Percentiles rank a stretch among this genome's conserved stretches.
phyloP scores from a whole-genome alignment of 805 yeast genomes.

The Geotrichum ghanense region DNA sequence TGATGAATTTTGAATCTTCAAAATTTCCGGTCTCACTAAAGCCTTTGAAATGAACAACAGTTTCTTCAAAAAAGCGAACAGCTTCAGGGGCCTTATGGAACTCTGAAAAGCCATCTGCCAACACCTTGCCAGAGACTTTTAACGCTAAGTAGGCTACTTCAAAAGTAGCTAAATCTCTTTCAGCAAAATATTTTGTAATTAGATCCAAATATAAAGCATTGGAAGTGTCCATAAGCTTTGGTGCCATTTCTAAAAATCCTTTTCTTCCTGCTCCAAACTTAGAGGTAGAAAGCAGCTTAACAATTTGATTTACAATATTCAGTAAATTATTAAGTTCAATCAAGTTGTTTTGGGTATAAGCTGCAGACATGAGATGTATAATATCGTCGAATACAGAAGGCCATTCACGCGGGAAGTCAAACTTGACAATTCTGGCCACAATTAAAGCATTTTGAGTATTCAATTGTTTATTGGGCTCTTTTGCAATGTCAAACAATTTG shows the following conservation, averaged over 20 bases:
- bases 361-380: slow-evolving; percentile 24
- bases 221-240: slow-evolving; percentile 47
- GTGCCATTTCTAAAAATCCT: slow-evolving; percentile 64
- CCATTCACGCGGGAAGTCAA: slow-evolving; percentile 87
- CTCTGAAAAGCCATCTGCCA: slow-evolving; percentile 65
- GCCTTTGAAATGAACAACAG: slow-evolving; percentile 48
- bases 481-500: slow-evolving; percentile 45
- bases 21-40: slow-evolving; percentile 42
- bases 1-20: slow-evolving; percentile 41
- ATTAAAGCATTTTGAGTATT: slow-evolving; percentile 79
- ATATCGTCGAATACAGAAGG: slow-evolving; percentile 62
- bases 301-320: slow-evolving; percentile 60
- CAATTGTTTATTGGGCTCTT: slow-evolving; percentile 64
- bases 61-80: slow-evolving; percentile 45
- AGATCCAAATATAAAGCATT: slow-evolving; percentile 47
- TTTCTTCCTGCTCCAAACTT: slow-evolving; percentile 75
- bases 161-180: slow-evolving; percentile 38
- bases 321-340: slow-evolving; percentile 47
- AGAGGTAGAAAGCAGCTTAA: slow-evolving; percentile 63
- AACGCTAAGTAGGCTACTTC: slow-evolving; percentile 69
- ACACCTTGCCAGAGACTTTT: slow-evolving; percentile 60
- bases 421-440: slow-evolving; percentile 61
- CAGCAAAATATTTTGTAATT: slow-evolving; percentile 46
- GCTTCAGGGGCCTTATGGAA: slow-evolving; percentile 52
- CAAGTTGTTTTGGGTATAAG: slow-evolving; percentile 32